Evolutionary conservation across 352 stramenopile genomes (phyloP).

Genomic region (Pythium insidiosum): DNA sequence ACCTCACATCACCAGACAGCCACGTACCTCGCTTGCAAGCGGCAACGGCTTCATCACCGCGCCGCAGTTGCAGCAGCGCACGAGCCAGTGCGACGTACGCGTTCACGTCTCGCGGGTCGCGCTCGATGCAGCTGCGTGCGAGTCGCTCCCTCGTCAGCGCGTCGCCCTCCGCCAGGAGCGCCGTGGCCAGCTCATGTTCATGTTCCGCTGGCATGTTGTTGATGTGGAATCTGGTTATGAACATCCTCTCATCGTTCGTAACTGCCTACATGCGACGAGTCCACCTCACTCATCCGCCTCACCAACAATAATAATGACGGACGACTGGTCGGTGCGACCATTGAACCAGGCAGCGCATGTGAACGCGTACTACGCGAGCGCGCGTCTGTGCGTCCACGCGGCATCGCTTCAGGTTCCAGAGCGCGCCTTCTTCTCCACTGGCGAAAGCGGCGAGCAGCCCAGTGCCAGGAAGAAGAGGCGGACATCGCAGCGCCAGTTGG

Average conservation of each 20-base stretch:
- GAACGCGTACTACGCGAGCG: slow-evolving; percentile 40
- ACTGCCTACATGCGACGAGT: no score
- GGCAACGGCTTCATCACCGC: slow-evolving; percentile 12
- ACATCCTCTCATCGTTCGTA: no score
- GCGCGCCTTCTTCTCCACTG: slow-evolving; percentile 13
- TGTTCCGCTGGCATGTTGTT: no score
- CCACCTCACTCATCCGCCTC: no score
- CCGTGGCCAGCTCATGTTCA: no score
- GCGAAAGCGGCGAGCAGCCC: background rate
- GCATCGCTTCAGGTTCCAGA: slow-evolving; percentile 25
- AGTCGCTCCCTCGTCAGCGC: background rate
- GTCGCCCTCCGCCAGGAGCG: no score
- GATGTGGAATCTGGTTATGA: no score
- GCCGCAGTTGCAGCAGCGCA: slow-evolving; percentile 1
- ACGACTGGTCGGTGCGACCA: slow-evolving; percentile 1
- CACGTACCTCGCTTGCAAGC: slow-evolving; percentile 8
- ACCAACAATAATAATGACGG: no score
- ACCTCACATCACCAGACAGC: no score
- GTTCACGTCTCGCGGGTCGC: slow-evolving; percentile 3
- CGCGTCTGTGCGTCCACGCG: slow-evolving; percentile 15
- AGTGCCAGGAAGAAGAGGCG: slow-evolving; percentile 26
- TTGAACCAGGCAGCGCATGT: slow-evolving; percentile 44
- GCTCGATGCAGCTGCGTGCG: slow-evolving; percentile 7
- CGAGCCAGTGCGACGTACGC: slow-evolving; percentile 5
- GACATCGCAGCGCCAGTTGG: no score